A percentile compares a stretch with the other conserved stretches of the same genome.
Conservation (phyloP, 805 yeast species). For the Diddensiella caesifluorescens region DNA sequence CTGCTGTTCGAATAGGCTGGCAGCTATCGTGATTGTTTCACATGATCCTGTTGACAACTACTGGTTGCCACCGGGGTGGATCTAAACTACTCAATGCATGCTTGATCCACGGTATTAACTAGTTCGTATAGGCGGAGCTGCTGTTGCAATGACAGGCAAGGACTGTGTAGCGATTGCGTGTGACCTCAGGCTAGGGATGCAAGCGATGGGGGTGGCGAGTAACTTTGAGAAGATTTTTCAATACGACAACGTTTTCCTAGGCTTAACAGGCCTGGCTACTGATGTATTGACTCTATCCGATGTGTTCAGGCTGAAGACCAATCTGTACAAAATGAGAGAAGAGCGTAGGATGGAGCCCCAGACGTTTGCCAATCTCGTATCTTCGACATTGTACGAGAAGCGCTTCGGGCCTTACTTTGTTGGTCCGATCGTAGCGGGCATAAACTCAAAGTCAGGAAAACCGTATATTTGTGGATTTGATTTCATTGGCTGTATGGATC, state of each 20-base stretch:
- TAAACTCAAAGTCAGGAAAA: slow-evolving; percentile 70
- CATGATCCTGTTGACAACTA: neutral
- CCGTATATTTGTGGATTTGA: slow-evolving; percentile 97
- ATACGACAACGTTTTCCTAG: slow-evolving; percentile 73
- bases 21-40: neutral
- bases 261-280: slow-evolving; percentile 91
- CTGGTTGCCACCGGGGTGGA: neutral
- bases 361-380: slow-evolving; percentile 86
- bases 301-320: slow-evolving; percentile 76
- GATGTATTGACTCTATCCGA: slow-evolving; percentile 84
- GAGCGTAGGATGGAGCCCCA: slow-evolving; percentile 90
- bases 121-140: slow-evolving; percentile 67
- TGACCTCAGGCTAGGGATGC: slow-evolving; percentile 90
- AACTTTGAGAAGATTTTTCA: slow-evolving; percentile 89
- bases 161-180: slow-evolving; percentile 98
- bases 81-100: no score
- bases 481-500: slow-evolving; percentile 93
- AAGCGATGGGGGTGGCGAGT: slow-evolving; percentile 85
- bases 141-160: slow-evolving; percentile 98
- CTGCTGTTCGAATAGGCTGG: neutral
- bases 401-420: slow-evolving; percentile 93
- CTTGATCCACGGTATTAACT: neutral
- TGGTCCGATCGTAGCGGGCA: slow-evolving; percentile 95
- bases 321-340: slow-evolving; percentile 83
- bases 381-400: slow-evolving; percentile 81